Percentiles rank a stretch among this genome's conserved stretches.
These are phyloP conservation scores for Paraphaeosphaeria minitans DNA, from an alignment of 2,329 filamentous ascomycete species.

Conservation along the genomic window DNA sequence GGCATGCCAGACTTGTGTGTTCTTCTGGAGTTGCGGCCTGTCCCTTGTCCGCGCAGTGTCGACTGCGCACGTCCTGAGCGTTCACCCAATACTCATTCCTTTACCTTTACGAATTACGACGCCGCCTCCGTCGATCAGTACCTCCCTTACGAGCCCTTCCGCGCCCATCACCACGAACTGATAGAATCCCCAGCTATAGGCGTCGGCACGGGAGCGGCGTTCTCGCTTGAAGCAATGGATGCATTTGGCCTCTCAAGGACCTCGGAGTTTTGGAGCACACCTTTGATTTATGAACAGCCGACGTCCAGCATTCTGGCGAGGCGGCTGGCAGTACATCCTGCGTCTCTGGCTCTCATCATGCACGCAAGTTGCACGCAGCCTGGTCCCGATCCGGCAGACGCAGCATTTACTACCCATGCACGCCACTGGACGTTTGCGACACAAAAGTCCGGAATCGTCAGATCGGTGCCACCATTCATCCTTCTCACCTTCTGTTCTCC, in stretches of 20 bases:
- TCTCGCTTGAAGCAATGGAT: slow-evolving; percentile 30
- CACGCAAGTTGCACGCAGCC: background rate
- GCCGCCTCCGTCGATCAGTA: slow-evolving; percentile 16
- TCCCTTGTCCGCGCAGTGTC: slow-evolving; percentile 5
- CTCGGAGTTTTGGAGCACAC: slow-evolving; percentile 39
- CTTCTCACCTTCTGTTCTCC: background rate
- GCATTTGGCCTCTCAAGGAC: slow-evolving; percentile 41
- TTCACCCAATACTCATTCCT: slow-evolving; percentile 18
- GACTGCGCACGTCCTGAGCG: slow-evolving; percentile 24
- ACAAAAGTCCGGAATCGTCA: slow-evolving; percentile 2
- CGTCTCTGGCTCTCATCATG: background rate
- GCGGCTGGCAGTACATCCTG: slow-evolving; percentile 1
- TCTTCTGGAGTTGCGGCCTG: slow-evolving; percentile 8
- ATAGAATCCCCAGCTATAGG: slow-evolving; percentile 39
- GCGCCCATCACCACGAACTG: slow-evolving; percentile 27
- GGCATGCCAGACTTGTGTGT: slow-evolving; percentile 3
- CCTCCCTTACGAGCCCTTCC: slow-evolving; percentile 27
- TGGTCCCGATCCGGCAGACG: background rate
- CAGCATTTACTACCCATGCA: background rate
- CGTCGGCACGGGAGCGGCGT: slow-evolving; percentile 46
- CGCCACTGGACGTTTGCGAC: background rate
- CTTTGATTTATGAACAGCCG: slow-evolving; percentile 12
- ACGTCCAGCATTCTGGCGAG: background rate
- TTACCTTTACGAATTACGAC: slow-evolving; percentile 38
- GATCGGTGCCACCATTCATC: background rate